Percentiles rank a stretch among this genome's conserved stretches.
Evolutionary conservation across 192 early-diverging fungal genomes (phyloP).

Genomic region (Backusella tarrabulga): DNA sequence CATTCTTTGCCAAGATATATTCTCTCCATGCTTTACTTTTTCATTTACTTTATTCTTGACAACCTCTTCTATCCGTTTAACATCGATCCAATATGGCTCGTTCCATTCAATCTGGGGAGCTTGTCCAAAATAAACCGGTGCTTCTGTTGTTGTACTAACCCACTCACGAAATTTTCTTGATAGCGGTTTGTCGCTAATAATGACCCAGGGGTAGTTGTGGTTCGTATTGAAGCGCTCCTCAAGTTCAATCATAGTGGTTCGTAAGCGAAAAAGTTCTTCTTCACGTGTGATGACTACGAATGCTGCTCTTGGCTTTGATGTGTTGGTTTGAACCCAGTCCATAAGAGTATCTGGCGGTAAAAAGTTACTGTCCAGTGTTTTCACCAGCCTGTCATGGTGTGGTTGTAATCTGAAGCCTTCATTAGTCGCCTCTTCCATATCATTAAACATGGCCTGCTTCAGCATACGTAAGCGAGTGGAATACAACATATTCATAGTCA

Average conservation of each 20-base stretch:
- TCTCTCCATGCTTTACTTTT: conserved; percentile 53
- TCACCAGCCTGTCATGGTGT: not conserved
- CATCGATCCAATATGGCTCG: conserved; percentile 62
- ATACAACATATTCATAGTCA: not conserved
- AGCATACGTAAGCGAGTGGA: not conserved
- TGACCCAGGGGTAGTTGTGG: conserved; percentile 82
- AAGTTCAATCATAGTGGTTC: conserved; percentile 56
- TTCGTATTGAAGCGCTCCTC: conserved; percentile 77
- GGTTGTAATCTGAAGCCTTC: not conserved
- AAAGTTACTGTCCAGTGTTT: not conserved
- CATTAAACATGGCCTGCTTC: not conserved
- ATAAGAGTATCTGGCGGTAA: not conserved
- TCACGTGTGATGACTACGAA: conserved; percentile 76
- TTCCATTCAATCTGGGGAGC: conserved; percentile 52
- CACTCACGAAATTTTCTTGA: conserved; percentile 58
- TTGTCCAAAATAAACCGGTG: conserved; percentile 57
- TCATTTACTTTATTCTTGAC: conserved; percentile 48
- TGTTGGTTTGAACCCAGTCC: not conserved
- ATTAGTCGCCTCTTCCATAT: not conserved
- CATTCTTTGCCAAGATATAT: conserved; percentile 52
- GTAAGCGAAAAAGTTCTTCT: conserved; percentile 58
- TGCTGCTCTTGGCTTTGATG: conserved; percentile 47
- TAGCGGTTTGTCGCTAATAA: conserved; percentile 77
- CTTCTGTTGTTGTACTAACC: conserved; percentile 43
- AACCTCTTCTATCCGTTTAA: conserved; percentile 39